phyloP scores from a whole-genome alignment of 169 alveolate species.

The Cryptosporidium ubiquitum region DNA sequence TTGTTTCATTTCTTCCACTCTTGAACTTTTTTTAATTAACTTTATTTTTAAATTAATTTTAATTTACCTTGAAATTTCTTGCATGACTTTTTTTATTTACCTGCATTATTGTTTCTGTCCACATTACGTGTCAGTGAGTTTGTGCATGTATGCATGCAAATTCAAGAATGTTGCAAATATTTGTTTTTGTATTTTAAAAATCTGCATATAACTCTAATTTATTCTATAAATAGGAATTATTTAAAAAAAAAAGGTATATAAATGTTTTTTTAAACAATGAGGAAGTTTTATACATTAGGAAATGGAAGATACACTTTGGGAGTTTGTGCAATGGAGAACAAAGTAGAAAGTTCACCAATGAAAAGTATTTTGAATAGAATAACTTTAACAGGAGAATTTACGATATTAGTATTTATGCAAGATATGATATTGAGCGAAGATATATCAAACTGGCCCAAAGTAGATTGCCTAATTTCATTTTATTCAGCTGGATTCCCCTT shows the following conservation, averaged over 20 bases:
- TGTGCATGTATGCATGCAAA: slow-evolving; percentile 7
- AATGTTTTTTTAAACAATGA: neutral
- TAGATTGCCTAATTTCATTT: slow-evolving; percentile 91
- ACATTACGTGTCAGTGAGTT: neutral
- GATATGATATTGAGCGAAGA: slow-evolving; percentile 85
- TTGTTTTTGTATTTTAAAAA: neutral
- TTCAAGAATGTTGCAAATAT: neutral
- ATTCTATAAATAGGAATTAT: neutral
- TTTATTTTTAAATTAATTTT: too few species aligned
- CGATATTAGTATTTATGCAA: slow-evolving; percentile 85
- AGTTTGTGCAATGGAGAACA: slow-evolving; percentile 90
- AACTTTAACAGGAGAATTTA: slow-evolving; percentile 85
- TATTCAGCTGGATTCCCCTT: slow-evolving; percentile 91
- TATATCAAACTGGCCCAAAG: slow-evolving; percentile 89
- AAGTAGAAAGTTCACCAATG: slow-evolving; percentile 90
- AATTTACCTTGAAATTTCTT: too few species aligned
- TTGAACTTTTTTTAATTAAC: neutral
- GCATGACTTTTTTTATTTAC: neutral
- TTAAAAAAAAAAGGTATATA: neutral
- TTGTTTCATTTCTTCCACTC: neutral
- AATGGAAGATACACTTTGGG: slow-evolving; percentile 84
- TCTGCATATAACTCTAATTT: neutral
- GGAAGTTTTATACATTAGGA: slow-evolving; percentile 16
- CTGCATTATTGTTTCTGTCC: slow-evolving; percentile 7
- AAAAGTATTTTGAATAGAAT: slow-evolving; percentile 83